Evolutionary conservation across 2,329 filamentous ascomycete genomes (phyloP).

Genomic region (Didymella keratinophila): DNA sequence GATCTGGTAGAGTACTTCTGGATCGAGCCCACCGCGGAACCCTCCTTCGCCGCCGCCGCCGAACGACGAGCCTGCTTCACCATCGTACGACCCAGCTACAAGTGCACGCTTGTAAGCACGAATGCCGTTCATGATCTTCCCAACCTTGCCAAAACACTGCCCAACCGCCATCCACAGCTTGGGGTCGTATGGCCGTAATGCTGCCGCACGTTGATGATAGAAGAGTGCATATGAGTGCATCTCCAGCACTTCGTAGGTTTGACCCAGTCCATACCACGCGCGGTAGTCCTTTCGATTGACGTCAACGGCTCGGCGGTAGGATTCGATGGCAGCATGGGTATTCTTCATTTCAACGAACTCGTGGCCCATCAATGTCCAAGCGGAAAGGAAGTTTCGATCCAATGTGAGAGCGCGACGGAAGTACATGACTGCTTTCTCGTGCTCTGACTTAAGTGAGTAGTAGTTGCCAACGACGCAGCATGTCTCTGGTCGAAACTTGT

Average conservation of each 20-base stretch:
- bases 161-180: conserved; percentile 99
- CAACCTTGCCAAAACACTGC: conserved; percentile 89
- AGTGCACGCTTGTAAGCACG: conserved; percentile 93
- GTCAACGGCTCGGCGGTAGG: conserved; percentile 92
- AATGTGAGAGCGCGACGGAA: conserved; percentile 91
- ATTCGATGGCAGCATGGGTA: conserved; percentile 96
- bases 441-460: conserved; percentile 90
- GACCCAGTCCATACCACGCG: conserved; percentile 96
- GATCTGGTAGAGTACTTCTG: conserved; percentile 89
- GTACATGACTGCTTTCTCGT: conserved; percentile 98
- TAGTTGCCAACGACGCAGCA: conserved; percentile 98
- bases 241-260: conserved; percentile 96
- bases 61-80: conserved; percentile 60
- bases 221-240: conserved; percentile 98
- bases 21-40: conserved; percentile 71
- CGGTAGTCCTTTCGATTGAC: conserved; percentile 96
- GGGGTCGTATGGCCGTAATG: conserved; percentile 91
- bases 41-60: conserved; percentile 57
- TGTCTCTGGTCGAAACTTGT: conserved; percentile 96
- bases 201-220: conserved; percentile 96
- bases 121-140: conserved; percentile 86
- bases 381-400: conserved; percentile 88
- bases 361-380: conserved; percentile 98
- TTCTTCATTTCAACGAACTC: conserved; percentile 99
- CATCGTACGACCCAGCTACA: conserved; percentile 84